Conservation (phyloP, 2,329 filamentous ascomycete species). For the Cladosporium sp. region DNA sequence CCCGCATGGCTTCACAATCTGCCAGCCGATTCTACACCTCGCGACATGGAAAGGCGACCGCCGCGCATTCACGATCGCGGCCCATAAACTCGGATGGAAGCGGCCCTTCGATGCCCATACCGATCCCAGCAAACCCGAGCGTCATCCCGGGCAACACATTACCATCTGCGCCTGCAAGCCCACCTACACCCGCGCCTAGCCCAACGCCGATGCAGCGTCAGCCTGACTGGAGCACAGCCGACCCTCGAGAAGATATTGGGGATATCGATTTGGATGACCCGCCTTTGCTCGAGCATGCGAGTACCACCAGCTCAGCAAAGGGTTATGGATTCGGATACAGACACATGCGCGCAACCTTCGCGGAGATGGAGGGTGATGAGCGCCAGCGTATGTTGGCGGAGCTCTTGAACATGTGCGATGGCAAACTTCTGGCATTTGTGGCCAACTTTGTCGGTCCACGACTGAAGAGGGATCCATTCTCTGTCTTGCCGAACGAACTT, state of each 20-base stretch:
- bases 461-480: slow-evolving; percentile 95
- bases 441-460: slow-evolving; percentile 93
- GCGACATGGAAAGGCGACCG: slow-evolving; percentile 37
- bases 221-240: slow-evolving; percentile 75
- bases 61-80: slow-evolving; percentile 44
- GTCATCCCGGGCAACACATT: slow-evolving; percentile 61
- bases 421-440: slow-evolving; percentile 91
- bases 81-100: slow-evolving; percentile 45
- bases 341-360: slow-evolving; percentile 77
- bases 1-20: slow-evolving; percentile 35
- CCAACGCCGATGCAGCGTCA: slow-evolving; percentile 62
- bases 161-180: slow-evolving; percentile 64
- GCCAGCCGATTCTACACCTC: slow-evolving; percentile 31
- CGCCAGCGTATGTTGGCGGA: slow-evolving; percentile 81
- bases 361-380: slow-evolving; percentile 71
- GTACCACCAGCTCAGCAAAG: slow-evolving; percentile 27
- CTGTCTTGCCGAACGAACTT: slow-evolving; percentile 85
- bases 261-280: slow-evolving; percentile 33
- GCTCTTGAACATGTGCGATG: slow-evolving; percentile 90
- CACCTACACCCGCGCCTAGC: slow-evolving; percentile 66
- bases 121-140: slow-evolving; percentile 45
- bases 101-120: slow-evolving; percentile 44
- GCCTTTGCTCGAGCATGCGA: slow-evolving; percentile 27
- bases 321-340: slow-evolving; percentile 53
- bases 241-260: slow-evolving; percentile 79